Base-by-base conservation (phyloP, 257 asterid genomes). In the Knoxia roxburghii region DNA sequence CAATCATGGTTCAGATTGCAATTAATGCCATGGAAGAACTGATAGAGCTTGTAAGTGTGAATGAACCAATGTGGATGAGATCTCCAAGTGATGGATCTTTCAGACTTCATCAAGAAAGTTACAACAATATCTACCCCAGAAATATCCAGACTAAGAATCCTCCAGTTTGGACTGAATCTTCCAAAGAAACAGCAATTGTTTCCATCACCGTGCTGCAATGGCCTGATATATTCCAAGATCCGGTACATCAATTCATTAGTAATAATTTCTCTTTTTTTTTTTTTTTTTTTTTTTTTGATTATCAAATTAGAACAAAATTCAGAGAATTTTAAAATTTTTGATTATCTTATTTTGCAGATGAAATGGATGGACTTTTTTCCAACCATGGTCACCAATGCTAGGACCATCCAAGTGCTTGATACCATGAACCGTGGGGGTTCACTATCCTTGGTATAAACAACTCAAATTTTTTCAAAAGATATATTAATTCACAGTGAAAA, bases 311-410 rank as follows among this genome's bases (percentile, higher is more conserved):
- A n/a, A n/a, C n/a, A n/a, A n/a, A n/a, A n/a, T 40, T 40, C 13
- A 5, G 6, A 5, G 10, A 6, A 33, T 33, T 43, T 43, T 3
- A 43, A 14, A 43, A 0, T 1, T 8, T 35, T 40, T 30, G n/a
- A 15, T 51, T 61, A 24, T 46, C 3, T 12, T 30, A 24, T 49
- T 61, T 65, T 77, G 53, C 75, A 89, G 96, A 64, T 75, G 61
- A 85, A 84, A 72, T 87, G 87, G 90, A 79, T 71, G 80, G 86
- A 86, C 15, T 51, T 81, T 73, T 85, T 91, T 69, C 84, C 92
- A 52, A 79, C 85, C 12, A 81, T 87, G 43, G 86, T 87, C 69
- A 68, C 74, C 4, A 74, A 78, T 69, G n/a, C n/a, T n/a, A n/a
- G n/a, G n/a, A n/a, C n/a, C n/a, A n/a, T n/a, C n/a, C n/a, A n/a